phyloP scores from a whole-genome alignment of 768 basidiomycete species.

The Xerocomus potaroensis region DNA sequence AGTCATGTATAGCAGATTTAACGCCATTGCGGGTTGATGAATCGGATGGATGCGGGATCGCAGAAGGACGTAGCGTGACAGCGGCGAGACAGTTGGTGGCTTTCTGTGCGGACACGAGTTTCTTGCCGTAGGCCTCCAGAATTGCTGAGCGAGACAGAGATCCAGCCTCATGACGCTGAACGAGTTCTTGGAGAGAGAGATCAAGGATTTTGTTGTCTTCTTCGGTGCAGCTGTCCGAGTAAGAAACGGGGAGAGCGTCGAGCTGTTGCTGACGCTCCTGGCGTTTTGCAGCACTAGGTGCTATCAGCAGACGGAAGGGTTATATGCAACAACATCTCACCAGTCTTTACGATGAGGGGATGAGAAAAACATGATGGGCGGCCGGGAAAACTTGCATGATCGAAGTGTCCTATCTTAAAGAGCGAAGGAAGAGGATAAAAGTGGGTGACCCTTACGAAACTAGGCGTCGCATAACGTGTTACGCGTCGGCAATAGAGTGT shows the following conservation, averaged over 20 bases:
- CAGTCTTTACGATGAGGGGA: conserved; percentile 29
- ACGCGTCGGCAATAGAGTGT: no score
- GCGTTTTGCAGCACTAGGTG: conserved; percentile 32
- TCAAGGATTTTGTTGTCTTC: conserved; percentile 34
- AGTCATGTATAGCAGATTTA: not conserved
- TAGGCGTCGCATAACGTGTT: no score
- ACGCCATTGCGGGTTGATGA: conserved; percentile 10
- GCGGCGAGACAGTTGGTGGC: conserved; percentile 50
- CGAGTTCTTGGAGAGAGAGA: conserved; percentile 35
- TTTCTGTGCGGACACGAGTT: conserved; percentile 35
- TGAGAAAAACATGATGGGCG: conserved; percentile 20
- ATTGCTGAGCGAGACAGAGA: conserved; percentile 29
- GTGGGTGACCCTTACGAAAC: no score
- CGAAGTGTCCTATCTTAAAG: conserved; percentile 3
- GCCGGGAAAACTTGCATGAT: not conserved
- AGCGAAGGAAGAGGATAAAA: no score
- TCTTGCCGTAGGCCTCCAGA: conserved; percentile 39
- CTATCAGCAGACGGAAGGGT: not conserved
- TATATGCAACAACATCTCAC: conserved; percentile 14
- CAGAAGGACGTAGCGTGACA: conserved; percentile 36
- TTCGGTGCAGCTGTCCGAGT: conserved; percentile 30
- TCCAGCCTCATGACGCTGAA: conserved; percentile 28
- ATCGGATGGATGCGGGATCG: conserved; percentile 1
- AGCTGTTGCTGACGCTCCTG: conserved; percentile 29
- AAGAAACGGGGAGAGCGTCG: conserved; percentile 26